These are phyloP conservation scores for Diaporthe citri DNA, from an alignment of 2,329 filamentous ascomycete genomes.

Conservation along the genomic window DNA sequence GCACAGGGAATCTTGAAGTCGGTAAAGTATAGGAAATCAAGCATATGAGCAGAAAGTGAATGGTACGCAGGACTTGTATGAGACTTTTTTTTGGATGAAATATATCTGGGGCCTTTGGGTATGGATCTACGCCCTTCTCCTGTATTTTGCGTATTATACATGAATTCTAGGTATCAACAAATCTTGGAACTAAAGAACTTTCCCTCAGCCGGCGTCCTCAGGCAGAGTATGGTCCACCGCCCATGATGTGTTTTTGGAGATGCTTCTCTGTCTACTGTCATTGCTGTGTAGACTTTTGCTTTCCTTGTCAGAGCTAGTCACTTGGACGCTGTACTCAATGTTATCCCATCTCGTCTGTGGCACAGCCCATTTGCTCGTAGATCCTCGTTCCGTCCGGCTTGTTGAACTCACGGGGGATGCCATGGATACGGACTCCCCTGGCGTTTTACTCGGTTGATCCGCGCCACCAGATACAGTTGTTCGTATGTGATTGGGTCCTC, in stretches of 20 bases:
- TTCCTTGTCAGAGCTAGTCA: neutral
- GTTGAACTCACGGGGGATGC: neutral
- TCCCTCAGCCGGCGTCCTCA: neutral
- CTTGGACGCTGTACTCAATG: conserved; percentile 28
- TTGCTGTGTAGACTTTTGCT: conserved; percentile 4
- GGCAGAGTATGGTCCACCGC: conserved; percentile 1
- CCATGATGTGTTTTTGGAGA: conserved; percentile 38
- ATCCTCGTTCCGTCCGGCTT: neutral
- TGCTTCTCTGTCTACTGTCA: conserved; percentile 27
- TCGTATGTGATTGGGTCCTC: conserved; percentile 40
- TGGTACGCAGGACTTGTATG: neutral
- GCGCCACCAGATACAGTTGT: neutral
- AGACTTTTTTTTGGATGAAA: neutral
- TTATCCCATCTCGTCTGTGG: conserved; percentile 34
- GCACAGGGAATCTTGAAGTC: neutral
- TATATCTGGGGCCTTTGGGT: neutral
- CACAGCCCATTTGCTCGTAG: neutral
- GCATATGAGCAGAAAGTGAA: neutral
- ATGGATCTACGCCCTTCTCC: no score
- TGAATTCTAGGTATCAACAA: neutral
- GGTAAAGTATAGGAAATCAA: neutral
- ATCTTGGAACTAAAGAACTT: neutral
- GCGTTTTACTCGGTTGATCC: neutral
- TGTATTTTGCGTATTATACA: no score
- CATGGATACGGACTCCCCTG: neutral